Evolutionary conservation across 2,329 filamentous ascomycete genomes (phyloP).

Genomic region (Periconia sp.): DNA sequence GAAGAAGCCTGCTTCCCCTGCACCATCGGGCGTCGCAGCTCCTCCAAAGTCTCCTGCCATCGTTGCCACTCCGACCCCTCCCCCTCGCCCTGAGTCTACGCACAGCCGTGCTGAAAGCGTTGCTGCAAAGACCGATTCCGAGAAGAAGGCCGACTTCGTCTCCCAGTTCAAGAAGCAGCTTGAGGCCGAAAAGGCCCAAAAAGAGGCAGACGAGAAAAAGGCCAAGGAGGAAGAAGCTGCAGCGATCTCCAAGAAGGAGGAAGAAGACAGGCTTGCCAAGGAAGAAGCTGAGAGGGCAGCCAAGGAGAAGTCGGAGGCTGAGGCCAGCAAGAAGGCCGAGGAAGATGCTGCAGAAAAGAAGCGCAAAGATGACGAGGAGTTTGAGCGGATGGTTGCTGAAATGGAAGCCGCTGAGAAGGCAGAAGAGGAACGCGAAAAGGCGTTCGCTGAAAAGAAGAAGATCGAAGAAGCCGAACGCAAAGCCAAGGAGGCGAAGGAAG

Average conservation of each 20-base stretch:
- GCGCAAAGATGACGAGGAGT: conserved; percentile 46
- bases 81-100: conserved; percentile 68
- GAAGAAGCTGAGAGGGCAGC: conserved; percentile 56
- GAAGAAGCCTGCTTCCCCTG: conserved; percentile 45
- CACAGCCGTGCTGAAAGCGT: conserved; percentile 73
- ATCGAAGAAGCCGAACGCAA: conserved; percentile 61
- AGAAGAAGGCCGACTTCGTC: conserved; percentile 65
- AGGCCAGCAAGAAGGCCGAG: conserved; percentile 20
- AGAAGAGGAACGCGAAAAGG: conserved; percentile 69
- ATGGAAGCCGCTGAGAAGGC: conserved; percentile 49
- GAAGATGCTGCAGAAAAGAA: conserved; percentile 32
- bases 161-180: conserved; percentile 66
- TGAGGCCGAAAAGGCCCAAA: conserved; percentile 57
- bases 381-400: conserved; percentile 65
- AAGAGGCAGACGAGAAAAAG: conserved; percentile 43
- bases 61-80: conserved; percentile 66
- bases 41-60: conserved; percentile 63
- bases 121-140: conserved; percentile 70
- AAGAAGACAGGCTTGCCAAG: conserved; percentile 36
- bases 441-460: conserved; percentile 69
- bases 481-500: conserved; percentile 55
- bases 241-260: conserved; percentile 31
- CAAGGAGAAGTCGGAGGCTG: conserved; percentile 32
- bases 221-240: conserved; percentile 46
- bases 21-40: conserved; percentile 40